Conservation (phyloP, 768 basidiomycete genomes). For the Amanita rubescens region DNA sequence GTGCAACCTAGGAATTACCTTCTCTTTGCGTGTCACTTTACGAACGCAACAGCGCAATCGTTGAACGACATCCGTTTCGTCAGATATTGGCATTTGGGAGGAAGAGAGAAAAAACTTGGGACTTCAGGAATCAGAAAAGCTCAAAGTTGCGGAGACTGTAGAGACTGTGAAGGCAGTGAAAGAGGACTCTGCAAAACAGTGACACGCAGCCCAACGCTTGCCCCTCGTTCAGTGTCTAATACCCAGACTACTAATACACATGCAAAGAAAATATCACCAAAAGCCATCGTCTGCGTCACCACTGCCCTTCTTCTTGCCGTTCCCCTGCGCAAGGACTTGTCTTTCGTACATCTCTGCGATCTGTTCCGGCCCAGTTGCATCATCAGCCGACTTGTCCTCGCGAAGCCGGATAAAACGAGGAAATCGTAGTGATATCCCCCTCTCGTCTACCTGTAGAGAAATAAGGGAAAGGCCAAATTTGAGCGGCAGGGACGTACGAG, state of each 20-base stretch:
- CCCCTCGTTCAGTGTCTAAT: constrained; percentile 16
- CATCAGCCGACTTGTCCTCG: constrained; percentile 90
- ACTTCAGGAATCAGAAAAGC: constrained; percentile 18
- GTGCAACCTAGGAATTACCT: constrained; percentile 96
- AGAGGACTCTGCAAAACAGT: constrained; percentile 27
- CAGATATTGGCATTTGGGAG: constrained; percentile 89
- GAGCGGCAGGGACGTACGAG: constrained; percentile 43
- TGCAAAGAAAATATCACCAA: constrained; percentile 45
- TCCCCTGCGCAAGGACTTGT: constrained; percentile 76
- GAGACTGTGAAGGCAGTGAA: constrained; percentile 41
- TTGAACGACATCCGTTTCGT: constrained; percentile 80
- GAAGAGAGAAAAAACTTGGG: constrained; percentile 67
- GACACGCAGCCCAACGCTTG: constrained; percentile 8
- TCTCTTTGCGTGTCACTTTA: constrained; percentile 88
- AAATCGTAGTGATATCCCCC: constrained; percentile 94
- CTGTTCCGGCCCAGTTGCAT: constrained; percentile 91
- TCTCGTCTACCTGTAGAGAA: constrained; percentile 58
- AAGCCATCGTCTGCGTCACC: constrained; percentile 72
- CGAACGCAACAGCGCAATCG: constrained; percentile 82
- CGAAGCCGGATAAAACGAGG: constrained; percentile 89
- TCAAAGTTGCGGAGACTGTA: constrained; percentile 42
- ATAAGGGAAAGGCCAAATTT: not conserved
- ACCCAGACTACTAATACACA: constrained; percentile 17
- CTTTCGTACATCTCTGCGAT: constrained; percentile 92
- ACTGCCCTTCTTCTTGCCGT: constrained; percentile 61